Base-by-base conservation (phyloP, 202 grass and related monocot species). In the Bolboschoenoplectus hybrid region DNA sequence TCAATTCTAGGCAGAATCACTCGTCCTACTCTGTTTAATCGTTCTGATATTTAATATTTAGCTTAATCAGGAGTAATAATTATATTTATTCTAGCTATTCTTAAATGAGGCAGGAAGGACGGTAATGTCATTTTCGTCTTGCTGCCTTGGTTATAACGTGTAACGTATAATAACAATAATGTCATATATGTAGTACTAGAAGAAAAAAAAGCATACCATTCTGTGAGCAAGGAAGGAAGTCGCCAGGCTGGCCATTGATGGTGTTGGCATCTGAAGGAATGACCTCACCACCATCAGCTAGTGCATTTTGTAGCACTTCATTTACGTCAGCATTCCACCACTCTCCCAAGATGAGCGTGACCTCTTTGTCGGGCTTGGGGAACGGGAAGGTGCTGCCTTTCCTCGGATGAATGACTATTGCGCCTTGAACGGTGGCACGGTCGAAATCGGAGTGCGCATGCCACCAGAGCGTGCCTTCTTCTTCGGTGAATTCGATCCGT, bases 401-500 rank as follows among this genome's bases (percentile, higher is more conserved):
- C 87, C 17, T 87, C 63, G 93, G 91, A 74, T 92, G 83, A 74
- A 95, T 77, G 34, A 95, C 67, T 51, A 95, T 91, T 26, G 93
- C 91, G 45, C 93, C 93, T 16, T 91, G 83, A 69, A 95, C 80
- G 3, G 93, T 92, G 20, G 61, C 81, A 34, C 91, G 91, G 61
- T 92, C 91, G 35, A 85, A 95, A 34, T 90, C 89, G 57, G 80
- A 90, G 73, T 91, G 91, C 7, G 93, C 91, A 3, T 95, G 93
- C 89, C 93, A 95, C 93, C 91, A 95, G 3, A 92, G 20, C 1
- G 93, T 95, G 64, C 93, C 93, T 45, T 92, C 93, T 45, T 91
- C 91, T 55, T 81, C 84, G 8, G 86, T 88, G 13, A 95, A 75
- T 20, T 85, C 16, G 41, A 95, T 72, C 5, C 34, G 71, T 78